A percentile compares a stretch with the other conserved stretches of the same genome.
phyloP scores from a whole-genome alignment of 2,329 filamentous ascomycete species.

The Ophiocordyceps robertsii region DNA sequence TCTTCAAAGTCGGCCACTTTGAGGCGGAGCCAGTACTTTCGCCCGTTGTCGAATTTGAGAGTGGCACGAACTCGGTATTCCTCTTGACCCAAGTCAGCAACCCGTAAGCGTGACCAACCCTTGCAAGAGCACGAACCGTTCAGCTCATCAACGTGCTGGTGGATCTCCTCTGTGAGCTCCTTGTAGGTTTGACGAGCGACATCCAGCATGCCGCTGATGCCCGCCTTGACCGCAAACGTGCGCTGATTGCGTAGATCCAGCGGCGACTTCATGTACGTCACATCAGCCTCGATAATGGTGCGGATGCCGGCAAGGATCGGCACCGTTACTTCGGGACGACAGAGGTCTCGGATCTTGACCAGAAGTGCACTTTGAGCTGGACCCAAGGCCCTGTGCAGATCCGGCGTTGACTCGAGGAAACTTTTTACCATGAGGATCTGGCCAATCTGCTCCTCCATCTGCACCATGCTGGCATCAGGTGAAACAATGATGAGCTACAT shows the following conservation, averaged over 20 bases:
- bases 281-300: slow-evolving; percentile 65
- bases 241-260: slow-evolving; percentile 82
- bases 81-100: slow-evolving; percentile 20
- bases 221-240: slow-evolving; percentile 78
- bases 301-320: slow-evolving; percentile 53
- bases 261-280: slow-evolving; percentile 62
- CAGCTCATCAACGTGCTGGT: slow-evolving; percentile 55
- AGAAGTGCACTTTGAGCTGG: slow-evolving; percentile 53
- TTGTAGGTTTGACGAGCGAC: slow-evolving; percentile 83
- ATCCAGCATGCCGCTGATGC: slow-evolving; percentile 75
- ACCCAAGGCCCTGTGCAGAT: slow-evolving; percentile 54
- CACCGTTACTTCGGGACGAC: slow-evolving; percentile 46
- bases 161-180: slow-evolving; percentile 68
- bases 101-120: neutral
- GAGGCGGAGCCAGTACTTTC: slow-evolving; percentile 70
- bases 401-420: slow-evolving; percentile 56
- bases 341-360: slow-evolving; percentile 54
- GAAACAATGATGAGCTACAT: slow-evolving; percentile 63
- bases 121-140: slow-evolving; percentile 32
- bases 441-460: slow-evolving; percentile 72
- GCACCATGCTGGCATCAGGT: slow-evolving; percentile 48
- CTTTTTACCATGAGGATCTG: slow-evolving; percentile 77
- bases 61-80: slow-evolving; percentile 46
- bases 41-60: slow-evolving; percentile 61
- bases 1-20: slow-evolving; percentile 48